Evolutionary conservation across 495 filamentous ascomycete species (phyloP), one percentile per base, ranked within the genome.

Genomic region (Bacidia gigantensis): DNA sequence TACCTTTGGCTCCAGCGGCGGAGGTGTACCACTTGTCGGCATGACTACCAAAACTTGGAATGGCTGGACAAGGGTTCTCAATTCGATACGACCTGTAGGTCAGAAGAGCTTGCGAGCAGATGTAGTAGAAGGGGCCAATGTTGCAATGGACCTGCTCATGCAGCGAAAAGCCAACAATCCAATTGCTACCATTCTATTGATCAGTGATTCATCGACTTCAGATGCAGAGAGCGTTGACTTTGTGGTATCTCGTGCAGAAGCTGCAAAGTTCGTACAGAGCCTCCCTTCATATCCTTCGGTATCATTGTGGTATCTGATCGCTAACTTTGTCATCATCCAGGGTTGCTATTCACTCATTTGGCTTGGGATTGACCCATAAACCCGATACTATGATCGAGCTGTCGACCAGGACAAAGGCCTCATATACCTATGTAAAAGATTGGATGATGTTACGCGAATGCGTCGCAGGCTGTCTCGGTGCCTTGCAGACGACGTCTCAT

Each of bases 391-490:
- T 99, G 86, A 95, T 99, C 47, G 92, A 97, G 61, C 69, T 99
- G 2, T 96, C 93, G 3, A 89, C 87, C 25, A 78, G 90, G 49
- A 99, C 92, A 5, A 99, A 97, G 68, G 92, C 89, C 2, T 89
- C 87, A 17, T 99, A 96, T 60, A 89, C 89, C 3, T 99, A 97
- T 61, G 89, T 97, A 60, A 97, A 97, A 66, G 92, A 99, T 64
- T 99, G 92, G 92, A 99, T 97, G 92, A 97, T 96, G 89, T 75
- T 99, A 26, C 82, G 92, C 18, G 92, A 99, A 65, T 99, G 93
- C 66, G 76, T 97, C 44, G 93, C 92, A 17, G 92, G 92, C 22
- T 97, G 93, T 63, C 68, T 99, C 32, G 92, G 92, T 39, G 80
- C 88, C n/a, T 72, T 97, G 59, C 92, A 99, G 66, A 88, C 86